Evolutionary conservation across 805 yeast genomes (phyloP).

Genomic region (Metschnikowia cubensis): DNA sequence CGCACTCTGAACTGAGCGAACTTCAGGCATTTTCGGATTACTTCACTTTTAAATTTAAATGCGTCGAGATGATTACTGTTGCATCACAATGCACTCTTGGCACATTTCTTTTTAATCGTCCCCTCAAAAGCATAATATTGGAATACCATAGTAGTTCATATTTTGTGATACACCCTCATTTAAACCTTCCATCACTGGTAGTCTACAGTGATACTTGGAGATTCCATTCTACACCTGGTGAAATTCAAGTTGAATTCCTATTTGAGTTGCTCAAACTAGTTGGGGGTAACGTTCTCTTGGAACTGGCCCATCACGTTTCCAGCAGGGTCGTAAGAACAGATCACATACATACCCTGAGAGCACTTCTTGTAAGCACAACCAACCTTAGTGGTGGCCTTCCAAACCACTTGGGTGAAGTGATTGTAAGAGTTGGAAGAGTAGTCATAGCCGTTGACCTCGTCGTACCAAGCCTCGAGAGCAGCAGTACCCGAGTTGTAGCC

Average conservation of each 20-base stretch:
- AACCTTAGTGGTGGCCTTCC: slow-evolving; percentile 57
- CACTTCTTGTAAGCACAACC: slow-evolving; percentile 76
- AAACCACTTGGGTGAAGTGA: slow-evolving; percentile 79
- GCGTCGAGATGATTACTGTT: neutral
- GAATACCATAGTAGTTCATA: too few relatives aligned
- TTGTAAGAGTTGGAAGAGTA: slow-evolving; percentile 19
- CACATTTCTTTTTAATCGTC: neutral
- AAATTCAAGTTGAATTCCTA: neutral
- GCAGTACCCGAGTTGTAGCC: slow-evolving; percentile 31
- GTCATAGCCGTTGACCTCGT: slow-evolving; percentile 15
- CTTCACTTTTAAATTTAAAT: neutral
- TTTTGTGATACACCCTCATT: too few relatives aligned
- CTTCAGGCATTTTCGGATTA: neutral
- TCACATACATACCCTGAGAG: slow-evolving; percentile 51
- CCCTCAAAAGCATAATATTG: too few relatives aligned
- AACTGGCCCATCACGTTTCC: slow-evolving; percentile 61
- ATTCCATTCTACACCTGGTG: neutral
- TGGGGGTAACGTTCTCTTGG: slow-evolving; percentile 10
- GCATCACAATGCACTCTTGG: neutral
- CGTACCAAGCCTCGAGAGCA: slow-evolving; percentile 20
- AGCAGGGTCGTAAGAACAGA: slow-evolving; percentile 70
- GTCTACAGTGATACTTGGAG: neutral
- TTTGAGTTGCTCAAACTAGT: neutral
- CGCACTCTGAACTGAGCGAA: too few relatives aligned
- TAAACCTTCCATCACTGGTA: too few relatives aligned